These are phyloP conservation scores for Colletotrichum liriopes DNA, from an alignment of 2,329 filamentous ascomycete species.

Conservation along the genomic window DNA sequence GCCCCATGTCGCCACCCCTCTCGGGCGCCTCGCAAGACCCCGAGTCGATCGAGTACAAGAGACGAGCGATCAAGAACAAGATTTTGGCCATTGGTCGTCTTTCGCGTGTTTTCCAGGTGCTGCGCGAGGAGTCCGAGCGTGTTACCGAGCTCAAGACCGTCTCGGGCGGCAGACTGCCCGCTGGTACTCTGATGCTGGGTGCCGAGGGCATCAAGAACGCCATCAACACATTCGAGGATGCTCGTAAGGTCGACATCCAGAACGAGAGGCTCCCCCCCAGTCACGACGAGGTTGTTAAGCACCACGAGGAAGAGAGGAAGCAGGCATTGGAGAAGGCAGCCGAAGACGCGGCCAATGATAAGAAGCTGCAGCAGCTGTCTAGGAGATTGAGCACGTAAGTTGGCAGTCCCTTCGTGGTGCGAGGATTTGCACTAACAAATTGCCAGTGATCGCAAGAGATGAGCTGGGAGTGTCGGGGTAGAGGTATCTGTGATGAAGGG, in stretches of 20 bases:
- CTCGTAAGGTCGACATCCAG: constrained; percentile 95
- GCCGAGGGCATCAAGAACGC: constrained; percentile 99
- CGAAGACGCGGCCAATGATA: constrained; percentile 92
- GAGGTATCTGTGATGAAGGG: constrained; percentile 31
- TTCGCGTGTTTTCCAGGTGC: constrained; percentile 97
- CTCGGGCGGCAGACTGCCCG: constrained; percentile 90
- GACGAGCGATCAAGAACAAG: constrained; percentile 99
- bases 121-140: constrained; percentile 96
- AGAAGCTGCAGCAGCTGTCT: constrained; percentile 87
- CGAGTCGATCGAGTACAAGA: constrained; percentile 93
- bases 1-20: constrained; percentile 82
- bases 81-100: constrained; percentile 97
- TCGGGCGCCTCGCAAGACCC: constrained; percentile 72
- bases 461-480: constrained; percentile 21
- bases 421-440: background rate
- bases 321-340: constrained; percentile 89
- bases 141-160: constrained; percentile 99
- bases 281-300: constrained; percentile 90
- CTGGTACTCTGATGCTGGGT: constrained; percentile 96
- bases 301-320: constrained; percentile 84
- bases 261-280: constrained; percentile 95
- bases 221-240: constrained; percentile 97
- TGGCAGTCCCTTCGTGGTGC: constrained; percentile 43
- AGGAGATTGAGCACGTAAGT: constrained; percentile 97
- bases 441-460: constrained; percentile 52